A percentile compares a stretch with the other conserved stretches of the same genome.
Conservation (phyloP, 768 basidiomycete genomes). For the Trametes villosa region DNA sequence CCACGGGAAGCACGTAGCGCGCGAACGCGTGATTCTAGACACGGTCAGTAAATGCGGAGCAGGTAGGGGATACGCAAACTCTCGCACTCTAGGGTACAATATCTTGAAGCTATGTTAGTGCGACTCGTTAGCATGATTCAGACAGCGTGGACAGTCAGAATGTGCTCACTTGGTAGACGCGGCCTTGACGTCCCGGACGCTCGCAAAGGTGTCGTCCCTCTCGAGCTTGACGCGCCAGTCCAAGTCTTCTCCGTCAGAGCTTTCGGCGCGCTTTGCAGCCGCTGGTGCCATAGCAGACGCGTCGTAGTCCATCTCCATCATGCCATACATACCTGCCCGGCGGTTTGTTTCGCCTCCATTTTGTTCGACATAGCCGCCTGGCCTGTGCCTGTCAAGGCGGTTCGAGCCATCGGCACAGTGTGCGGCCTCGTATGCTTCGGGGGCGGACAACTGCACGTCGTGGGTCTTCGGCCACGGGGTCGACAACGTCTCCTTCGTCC, state of each 20-base stretch:
- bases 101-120: constrained; percentile 12
- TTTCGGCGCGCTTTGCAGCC: background rate
- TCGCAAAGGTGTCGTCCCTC: constrained; percentile 9
- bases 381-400: constrained; percentile 7
- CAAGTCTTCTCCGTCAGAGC: background rate
- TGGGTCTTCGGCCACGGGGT: constrained; percentile 13
- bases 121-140: background rate
- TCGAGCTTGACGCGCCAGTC: constrained; percentile 10
- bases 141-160: background rate
- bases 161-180: constrained; percentile 17
- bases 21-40: constrained; percentile 27
- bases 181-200: constrained; percentile 28
- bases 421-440: constrained; percentile 9
- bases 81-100: constrained; percentile 4
- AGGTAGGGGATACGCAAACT: background rate
- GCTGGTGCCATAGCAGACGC: background rate
- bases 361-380: constrained; percentile 1
- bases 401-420: background rate
- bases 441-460: constrained; percentile 3
- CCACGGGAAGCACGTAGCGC: constrained; percentile 26
- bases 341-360: constrained; percentile 9
- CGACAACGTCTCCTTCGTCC: constrained; percentile 3
- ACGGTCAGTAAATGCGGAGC: background rate
- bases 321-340: constrained; percentile 13
- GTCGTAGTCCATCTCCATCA: background rate